A percentile compares a stretch with the other conserved stretches of the same genome.
These are phyloP conservation scores for barley (Hordeum vulgare) DNA, from an alignment of 176 grass and related monocot species.

Conservation along the genomic window MorexV3_pseudomolecules_assembly NC_058523.1:525112883-525113382, in stretches of 20 bases:
- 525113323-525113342: neutral
- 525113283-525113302: conserved; percentile 90
- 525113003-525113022: neutral
- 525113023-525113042: neutral
- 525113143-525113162: conserved; percentile 52
- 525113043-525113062: neutral
- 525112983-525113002: conserved; percentile 63
- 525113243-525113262: conserved; percentile 71
- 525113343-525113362: neutral
- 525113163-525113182: conserved; percentile 34
- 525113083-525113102: conserved; percentile 53
- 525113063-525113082: neutral
- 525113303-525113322: conserved; percentile 44
- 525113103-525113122: conserved; percentile 79
- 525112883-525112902: neutral
- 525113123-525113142: conserved; percentile 61
- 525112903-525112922: neutral
- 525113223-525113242: conserved; percentile 61
- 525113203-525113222: conserved; percentile 37
- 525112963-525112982: conserved; percentile 84
- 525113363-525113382: neutral
- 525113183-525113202: neutral
- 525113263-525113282: conserved; percentile 89
- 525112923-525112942: neutral
- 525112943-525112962: conserved; percentile 13